Conservation (phyloP, 2,329 filamentous ascomycete species). For the Aspergillus japonicus region DNA sequence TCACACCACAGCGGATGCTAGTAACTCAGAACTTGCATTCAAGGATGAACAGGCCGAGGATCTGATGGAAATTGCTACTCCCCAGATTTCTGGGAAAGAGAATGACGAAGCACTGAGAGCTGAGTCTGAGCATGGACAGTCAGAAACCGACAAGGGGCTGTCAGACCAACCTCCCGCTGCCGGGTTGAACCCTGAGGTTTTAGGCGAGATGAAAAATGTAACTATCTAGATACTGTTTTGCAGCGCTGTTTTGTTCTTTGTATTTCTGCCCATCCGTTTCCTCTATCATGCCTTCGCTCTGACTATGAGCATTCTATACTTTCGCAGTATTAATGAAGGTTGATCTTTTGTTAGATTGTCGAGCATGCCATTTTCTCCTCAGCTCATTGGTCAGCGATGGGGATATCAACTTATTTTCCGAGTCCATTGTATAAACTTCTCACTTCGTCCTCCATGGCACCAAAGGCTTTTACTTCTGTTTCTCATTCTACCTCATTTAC, state of each 20-base stretch:
- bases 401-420: constrained; percentile 25
- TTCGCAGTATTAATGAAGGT: constrained; percentile 7
- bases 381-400: constrained; percentile 26
- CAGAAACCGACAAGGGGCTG: constrained; percentile 32
- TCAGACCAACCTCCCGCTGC: constrained; percentile 29
- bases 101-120: constrained; percentile 28
- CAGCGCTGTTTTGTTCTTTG: constrained; percentile 11
- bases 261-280: not conserved
- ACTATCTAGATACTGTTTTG: constrained; percentile 37
- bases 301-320: constrained; percentile 11
- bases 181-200: constrained; percentile 38
- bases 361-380: constrained; percentile 8
- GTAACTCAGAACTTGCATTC: constrained; percentile 32
- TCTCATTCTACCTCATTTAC: constrained; percentile 9
- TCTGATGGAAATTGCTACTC: constrained; percentile 42
- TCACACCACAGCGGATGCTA: constrained; percentile 32
- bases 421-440: constrained; percentile 35
- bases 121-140: constrained; percentile 20
- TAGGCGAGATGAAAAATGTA: constrained; percentile 51
- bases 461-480: constrained; percentile 22
- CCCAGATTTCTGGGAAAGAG: constrained; percentile 36
- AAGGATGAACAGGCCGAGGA: constrained; percentile 37
- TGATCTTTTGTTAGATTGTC: constrained; percentile 10
- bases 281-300: constrained; percentile 12
- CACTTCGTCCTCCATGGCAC: constrained; percentile 22